Evolutionary conservation across 768 basidiomycete genomes (phyloP).

Genomic region (Rickenella mellea): DNA sequence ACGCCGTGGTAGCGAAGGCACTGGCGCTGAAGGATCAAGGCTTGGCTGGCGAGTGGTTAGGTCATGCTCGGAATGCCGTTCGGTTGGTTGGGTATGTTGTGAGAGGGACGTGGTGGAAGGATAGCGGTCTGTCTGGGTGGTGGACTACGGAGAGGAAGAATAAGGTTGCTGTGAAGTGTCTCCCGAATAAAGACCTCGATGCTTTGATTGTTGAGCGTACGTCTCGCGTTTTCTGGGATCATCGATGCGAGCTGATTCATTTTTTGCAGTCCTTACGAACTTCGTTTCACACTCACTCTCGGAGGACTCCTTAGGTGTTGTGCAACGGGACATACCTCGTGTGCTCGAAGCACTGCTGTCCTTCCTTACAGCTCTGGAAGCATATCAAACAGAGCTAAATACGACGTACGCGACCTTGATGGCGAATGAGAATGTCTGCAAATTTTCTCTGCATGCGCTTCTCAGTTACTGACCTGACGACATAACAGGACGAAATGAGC

Average conservation of each 20-base stretch:
- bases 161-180: slow-evolving; percentile 39
- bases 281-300: slow-evolving; percentile 63
- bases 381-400: slow-evolving; percentile 46
- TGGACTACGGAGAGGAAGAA: slow-evolving; percentile 48
- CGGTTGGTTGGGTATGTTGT: too few relatives aligned
- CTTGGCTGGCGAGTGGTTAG: too few relatives aligned
- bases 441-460: neutral
- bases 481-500: too few relatives aligned
- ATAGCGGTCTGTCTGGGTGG: slow-evolving; percentile 39
- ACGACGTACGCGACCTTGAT: slow-evolving; percentile 19
- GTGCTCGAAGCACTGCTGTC: slow-evolving; percentile 68
- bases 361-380: slow-evolving; percentile 59
- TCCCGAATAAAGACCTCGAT: slow-evolving; percentile 58
- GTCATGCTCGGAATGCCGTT: too few relatives aligned
- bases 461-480: too few relatives aligned
- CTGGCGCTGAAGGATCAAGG: too few relatives aligned
- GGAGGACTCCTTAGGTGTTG: slow-evolving; percentile 79
- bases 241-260: neutral
- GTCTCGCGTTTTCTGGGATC: slow-evolving; percentile 8
- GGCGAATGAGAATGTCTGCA: neutral
- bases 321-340: slow-evolving; percentile 78
- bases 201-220: slow-evolving; percentile 53
- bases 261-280: too few relatives aligned
- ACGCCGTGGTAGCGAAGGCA: slow-evolving; percentile 8
- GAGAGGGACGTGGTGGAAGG: too few relatives aligned